phyloP scores from a whole-genome alignment of 2,329 filamentous ascomycete genomes.

The Penicillium digitatum region DNA sequence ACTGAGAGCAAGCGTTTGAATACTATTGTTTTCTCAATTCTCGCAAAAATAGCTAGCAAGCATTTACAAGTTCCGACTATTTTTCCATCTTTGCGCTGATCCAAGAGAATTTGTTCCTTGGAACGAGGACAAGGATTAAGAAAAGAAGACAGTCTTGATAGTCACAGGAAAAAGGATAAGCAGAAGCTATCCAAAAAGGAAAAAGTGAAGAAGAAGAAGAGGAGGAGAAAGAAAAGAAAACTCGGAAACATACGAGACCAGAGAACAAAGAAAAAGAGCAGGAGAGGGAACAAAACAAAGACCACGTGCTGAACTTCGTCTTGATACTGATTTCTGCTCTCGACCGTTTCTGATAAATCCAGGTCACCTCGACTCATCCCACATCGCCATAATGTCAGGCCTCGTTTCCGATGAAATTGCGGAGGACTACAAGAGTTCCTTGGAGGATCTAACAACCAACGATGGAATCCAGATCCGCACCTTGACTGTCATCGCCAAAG shows the following conservation, averaged over 20 bases:
- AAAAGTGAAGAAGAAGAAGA: conserved; percentile 11
- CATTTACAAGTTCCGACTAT: conserved; percentile 44
- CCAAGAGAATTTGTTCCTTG: conserved; percentile 26
- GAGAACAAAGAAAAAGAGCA: conserved; percentile 8
- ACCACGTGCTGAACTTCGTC: not conserved
- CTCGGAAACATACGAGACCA: conserved; percentile 10
- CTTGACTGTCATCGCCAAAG: conserved; percentile 92
- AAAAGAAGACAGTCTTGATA: conserved; percentile 23
- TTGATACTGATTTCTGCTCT: conserved; percentile 1
- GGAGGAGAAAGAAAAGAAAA: conserved; percentile 9
- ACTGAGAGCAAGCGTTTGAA: conserved; percentile 32
- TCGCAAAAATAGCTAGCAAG: conserved; percentile 46
- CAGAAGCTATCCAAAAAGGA: conserved; percentile 19
- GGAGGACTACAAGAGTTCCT: conserved; percentile 86
- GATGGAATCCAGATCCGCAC: conserved; percentile 95
- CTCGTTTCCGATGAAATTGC: conserved; percentile 76
- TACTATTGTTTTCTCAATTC: conserved; percentile 35
- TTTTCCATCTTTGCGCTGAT: conserved; percentile 35
- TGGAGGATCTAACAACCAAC: conserved; percentile 88
- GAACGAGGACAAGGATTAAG: conserved; percentile 27
- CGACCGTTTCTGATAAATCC: not conserved
- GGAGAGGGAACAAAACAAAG: conserved; percentile 16
- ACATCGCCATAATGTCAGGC: conserved; percentile 55
- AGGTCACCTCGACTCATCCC: not conserved
- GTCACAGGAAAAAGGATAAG: conserved; percentile 15